Percentiles rank a stretch among this genome's conserved stretches.
Evolutionary conservation across 768 basidiomycete genomes (phyloP).

Genomic region (Boletus vinaceobasis): DNA sequence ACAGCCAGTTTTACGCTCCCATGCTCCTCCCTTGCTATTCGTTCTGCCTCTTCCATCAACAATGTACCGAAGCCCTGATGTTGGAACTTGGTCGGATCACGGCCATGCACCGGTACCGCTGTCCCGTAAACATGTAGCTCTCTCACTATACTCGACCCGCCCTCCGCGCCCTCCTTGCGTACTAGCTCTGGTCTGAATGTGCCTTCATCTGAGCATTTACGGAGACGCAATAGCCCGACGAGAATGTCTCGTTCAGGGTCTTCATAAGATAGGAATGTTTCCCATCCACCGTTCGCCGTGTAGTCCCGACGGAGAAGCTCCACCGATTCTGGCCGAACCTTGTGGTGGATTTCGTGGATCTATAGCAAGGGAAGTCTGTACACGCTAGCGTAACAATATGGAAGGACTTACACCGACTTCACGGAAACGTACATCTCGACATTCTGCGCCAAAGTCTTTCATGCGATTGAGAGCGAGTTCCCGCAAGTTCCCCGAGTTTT

Average conservation of each 20-base stretch:
- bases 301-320: slow-evolving; percentile 96
- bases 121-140: slow-evolving; percentile 98
- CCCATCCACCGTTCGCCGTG: slow-evolving; percentile 97
- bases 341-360: slow-evolving; percentile 99
- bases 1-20: slow-evolving; percentile 95
- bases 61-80: slow-evolving; percentile 96
- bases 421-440: slow-evolving; percentile 94
- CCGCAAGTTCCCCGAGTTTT: slow-evolving; percentile 95
- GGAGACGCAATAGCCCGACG: slow-evolving; percentile 83
- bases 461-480: slow-evolving; percentile 95
- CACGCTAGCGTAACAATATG: neutral
- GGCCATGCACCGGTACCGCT: slow-evolving; percentile 93
- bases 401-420: slow-evolving; percentile 84
- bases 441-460: slow-evolving; percentile 98
- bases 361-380: slow-evolving; percentile 29
- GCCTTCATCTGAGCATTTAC: slow-evolving; percentile 96
- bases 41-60: slow-evolving; percentile 98
- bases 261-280: slow-evolving; percentile 98
- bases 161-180: slow-evolving; percentile 61
- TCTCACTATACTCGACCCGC: slow-evolving; percentile 87
- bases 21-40: slow-evolving; percentile 96
- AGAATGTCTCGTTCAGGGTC: slow-evolving; percentile 97
- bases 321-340: slow-evolving; percentile 91
- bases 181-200: slow-evolving; percentile 94
- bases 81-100: slow-evolving; percentile 98